Base-by-base conservation (phyloP, 169 alveolate genomes). In the Cryptosporidium sp. region DNA sequence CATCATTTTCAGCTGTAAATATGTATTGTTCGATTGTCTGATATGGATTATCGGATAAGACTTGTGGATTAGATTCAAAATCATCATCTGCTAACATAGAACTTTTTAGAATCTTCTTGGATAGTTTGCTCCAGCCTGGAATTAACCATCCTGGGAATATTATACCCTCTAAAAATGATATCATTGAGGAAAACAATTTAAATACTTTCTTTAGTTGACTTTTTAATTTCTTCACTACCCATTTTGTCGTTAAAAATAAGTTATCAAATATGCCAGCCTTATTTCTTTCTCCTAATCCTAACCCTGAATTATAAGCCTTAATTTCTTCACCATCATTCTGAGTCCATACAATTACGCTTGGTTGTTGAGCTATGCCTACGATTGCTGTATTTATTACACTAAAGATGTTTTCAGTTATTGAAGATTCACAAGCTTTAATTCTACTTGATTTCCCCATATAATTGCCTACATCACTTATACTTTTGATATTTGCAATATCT, bases 361-460 rank as follows among this genome's bases (percentile, higher is more conserved):
- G 86, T 14, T 73, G 86, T 29, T 73, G 86, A 53, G 71, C 70
- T 12, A 70, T 56, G 2, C 56, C 71, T 21, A 12, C 10, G 18
- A 73, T 73, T 31, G 58, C 86, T n/a, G 52, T 31, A 44, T 73
- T 73, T 73, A 73, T 73, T n/a, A 73, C 86, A 73, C 72, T 60
- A 58, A 73, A 73, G 21, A 73, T 73, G 44, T 35, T 73, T 16
- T 73, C 86, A 10, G 53, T 33, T 33, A 73, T 58, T 21, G 86
- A 56, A 37, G 86, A 73, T 14, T 73, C 86, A 56, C 86, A 73
- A 10, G 71, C 37, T 18, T 33, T 73, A 12, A 73, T n/a, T 33
- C 60, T 56, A 18, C 70, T 73, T 14, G 86, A 58, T n/a, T 35
- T 56, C 16, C 86, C 86, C 42, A 73, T 73, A 73, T 73, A 73